Percentiles rank a stretch among this genome's conserved stretches.
These are phyloP conservation scores for Termitomyces sp. DNA, from an alignment of 768 basidiomycete genomes.

Conservation along the genomic window DNA sequence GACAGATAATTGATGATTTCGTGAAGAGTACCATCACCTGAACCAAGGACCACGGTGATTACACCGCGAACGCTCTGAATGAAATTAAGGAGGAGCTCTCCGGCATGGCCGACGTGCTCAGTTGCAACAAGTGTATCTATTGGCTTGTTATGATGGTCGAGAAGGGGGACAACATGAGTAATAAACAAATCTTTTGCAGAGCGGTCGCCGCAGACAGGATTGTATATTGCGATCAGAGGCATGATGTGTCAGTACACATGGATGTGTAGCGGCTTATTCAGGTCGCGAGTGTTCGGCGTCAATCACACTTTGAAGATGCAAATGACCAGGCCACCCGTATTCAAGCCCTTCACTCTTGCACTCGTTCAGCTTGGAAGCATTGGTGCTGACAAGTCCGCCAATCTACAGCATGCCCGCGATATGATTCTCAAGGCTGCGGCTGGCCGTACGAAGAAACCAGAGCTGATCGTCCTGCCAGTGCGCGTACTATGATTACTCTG, in stretches of 20 bases:
- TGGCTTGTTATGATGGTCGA: conserved; percentile 33
- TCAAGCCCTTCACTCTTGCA: conserved; percentile 80
- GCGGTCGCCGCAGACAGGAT: conserved; percentile 66
- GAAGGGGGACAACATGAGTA: conserved; percentile 58
- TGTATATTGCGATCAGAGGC: conserved; percentile 62
- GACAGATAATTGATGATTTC: conserved; percentile 72
- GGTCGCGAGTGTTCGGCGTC: no score
- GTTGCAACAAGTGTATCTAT: conserved; percentile 44
- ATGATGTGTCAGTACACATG: no score
- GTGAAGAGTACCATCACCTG: conserved; percentile 91
- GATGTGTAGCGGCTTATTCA: not conserved
- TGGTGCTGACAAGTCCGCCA: conserved; percentile 64
- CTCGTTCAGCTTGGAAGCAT: conserved; percentile 85
- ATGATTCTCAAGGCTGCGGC: conserved; percentile 70
- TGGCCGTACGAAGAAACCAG: conserved; percentile 47
- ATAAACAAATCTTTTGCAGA: conserved; percentile 52
- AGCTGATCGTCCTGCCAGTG: conserved; percentile 83
- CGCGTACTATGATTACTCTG: conserved; percentile 14
- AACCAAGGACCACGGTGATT: conserved; percentile 54
- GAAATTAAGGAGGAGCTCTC: conserved; percentile 34
- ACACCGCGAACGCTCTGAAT: conserved; percentile 26
- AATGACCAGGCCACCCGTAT: conserved; percentile 16
- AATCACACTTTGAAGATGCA: not conserved
- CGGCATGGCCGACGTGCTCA: conserved; percentile 48
- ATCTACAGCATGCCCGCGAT: conserved; percentile 77